Evolutionary conservation across 2,329 filamentous ascomycete genomes (phyloP), one percentile per base, ranked within the genome.

Genomic region (Ophiocordyceps camponoti-leonardi): DNA sequence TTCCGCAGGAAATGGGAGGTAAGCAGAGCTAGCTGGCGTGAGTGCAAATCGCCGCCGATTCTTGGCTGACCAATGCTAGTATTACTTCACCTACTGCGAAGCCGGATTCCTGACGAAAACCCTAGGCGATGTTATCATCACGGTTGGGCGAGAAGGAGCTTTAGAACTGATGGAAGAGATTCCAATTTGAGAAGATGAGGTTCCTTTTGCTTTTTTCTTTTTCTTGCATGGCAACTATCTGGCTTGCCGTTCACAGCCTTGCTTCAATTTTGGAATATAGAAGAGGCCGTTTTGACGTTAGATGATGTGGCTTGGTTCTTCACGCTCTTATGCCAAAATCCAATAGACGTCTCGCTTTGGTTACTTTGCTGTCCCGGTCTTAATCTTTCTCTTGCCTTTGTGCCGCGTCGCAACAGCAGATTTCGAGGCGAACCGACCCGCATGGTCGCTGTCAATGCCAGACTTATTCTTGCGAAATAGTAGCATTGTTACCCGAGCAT

Each of bases 401-500:
- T 49, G 49, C 18, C 52, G 52, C 2, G 49, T 52, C 40, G 45
- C n/a, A n/a, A 46, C 16, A 10, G 45, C 18, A 26, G 51, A 46
- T 46, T 54, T 63, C 7, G 65, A 58, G 4, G 72, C 68, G 60
- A 75, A 92, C 47, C 74, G 77, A 60, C 77, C 80, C 46, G 79
- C 67, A 59, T 86, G 78, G 58, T 94, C 86, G 47, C 78, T 68
- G 58, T 96, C 92, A 58, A 98, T 95, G 0, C 73, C 83, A 18
- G 79, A 71, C 65, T 95, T 96, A 59, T 87, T 77, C 52, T 78
- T 76, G 49, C 84, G 73, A 57, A 94, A 96, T 40, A 98, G 66
- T 46, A 90, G 66, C 87, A 98, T 96, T 1, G 87, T 81, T 6
- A 85, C 86, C 52, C 86, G 71, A 2, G 92, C 92, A 67, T 98